These are phyloP conservation scores for Scedosporium minutisporum DNA, from an alignment of 2,329 filamentous ascomycete species.

Conservation along the genomic window DNA sequence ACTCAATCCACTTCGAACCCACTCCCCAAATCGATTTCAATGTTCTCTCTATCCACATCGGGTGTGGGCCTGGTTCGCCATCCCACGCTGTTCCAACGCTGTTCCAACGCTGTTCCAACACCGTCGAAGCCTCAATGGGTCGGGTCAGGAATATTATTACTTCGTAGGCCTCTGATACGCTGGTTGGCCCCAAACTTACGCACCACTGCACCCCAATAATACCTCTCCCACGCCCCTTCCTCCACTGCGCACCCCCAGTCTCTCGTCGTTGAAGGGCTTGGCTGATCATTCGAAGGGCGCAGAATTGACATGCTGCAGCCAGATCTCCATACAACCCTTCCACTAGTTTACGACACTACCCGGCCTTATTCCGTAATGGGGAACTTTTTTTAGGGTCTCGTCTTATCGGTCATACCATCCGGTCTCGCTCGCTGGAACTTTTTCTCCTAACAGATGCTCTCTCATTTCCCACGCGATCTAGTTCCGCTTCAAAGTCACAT, in stretches of 20 bases:
- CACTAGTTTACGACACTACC: background rate
- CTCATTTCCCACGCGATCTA: background rate
- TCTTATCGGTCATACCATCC: conserved; percentile 9
- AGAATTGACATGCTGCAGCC: conserved; percentile 20
- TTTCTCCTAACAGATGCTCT: background rate
- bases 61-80: background rate
- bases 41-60: background rate
- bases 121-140: background rate
- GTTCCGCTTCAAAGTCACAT: background rate
- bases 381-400: conserved; percentile 10
- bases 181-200: background rate
- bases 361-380: conserved; percentile 1
- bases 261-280: background rate
- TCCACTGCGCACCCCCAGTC: background rate
- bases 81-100: background rate
- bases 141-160: background rate
- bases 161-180: conserved; percentile 2
- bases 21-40: no score
- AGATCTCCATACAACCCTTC: conserved; percentile 6
- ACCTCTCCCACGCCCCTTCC: background rate
- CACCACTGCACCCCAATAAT: background rate
- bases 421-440: conserved; percentile 5
- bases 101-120: background rate
- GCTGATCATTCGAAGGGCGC: conserved; percentile 29
- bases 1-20: no score